Percentiles rank a stretch among this genome's conserved stretches.
Evolutionary conservation across 2,329 filamentous ascomycete genomes (phyloP).

Genomic region (Stagonosporopsis vannaccii): DNA sequence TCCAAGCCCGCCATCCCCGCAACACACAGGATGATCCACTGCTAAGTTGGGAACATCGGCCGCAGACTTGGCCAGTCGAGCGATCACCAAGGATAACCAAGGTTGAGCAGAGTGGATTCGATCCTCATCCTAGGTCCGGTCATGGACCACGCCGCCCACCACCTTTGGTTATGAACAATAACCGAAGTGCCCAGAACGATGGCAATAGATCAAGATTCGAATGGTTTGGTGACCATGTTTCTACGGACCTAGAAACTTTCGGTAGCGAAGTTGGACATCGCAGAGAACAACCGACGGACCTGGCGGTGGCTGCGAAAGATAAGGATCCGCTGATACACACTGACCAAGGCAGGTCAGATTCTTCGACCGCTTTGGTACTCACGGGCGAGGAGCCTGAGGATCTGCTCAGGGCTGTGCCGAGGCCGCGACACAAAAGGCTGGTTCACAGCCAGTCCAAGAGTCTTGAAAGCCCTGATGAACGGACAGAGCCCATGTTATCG

Average conservation of each 20-base stretch:
- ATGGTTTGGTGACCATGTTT: neutral
- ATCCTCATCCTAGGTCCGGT: neutral
- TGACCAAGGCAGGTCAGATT: too few species aligned
- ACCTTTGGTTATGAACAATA: neutral
- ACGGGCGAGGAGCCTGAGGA: too few species aligned
- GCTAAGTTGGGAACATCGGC: neutral
- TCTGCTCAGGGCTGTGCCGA: too few species aligned
- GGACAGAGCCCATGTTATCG: neutral
- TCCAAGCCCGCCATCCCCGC: neutral
- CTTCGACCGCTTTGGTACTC: too few species aligned
- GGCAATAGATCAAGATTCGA: neutral
- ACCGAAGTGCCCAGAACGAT: neutral
- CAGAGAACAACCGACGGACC: too few species aligned
- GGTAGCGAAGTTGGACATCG: too few species aligned
- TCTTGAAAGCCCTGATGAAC: neutral
- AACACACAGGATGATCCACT: neutral
- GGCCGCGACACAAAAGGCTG: too few species aligned
- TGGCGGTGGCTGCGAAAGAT: too few species aligned
- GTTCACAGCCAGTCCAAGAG: neutral
- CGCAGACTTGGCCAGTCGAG: neutral
- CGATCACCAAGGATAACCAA: neutral
- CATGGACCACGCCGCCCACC: conserved; percentile 4
- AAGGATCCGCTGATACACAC: too few species aligned
- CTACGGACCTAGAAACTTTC: too few species aligned
- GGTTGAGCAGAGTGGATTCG: conserved; percentile 3